phyloP scores from a whole-genome alignment of 2,329 filamentous ascomycete species.

The Furcasterigmium sp. region DNA sequence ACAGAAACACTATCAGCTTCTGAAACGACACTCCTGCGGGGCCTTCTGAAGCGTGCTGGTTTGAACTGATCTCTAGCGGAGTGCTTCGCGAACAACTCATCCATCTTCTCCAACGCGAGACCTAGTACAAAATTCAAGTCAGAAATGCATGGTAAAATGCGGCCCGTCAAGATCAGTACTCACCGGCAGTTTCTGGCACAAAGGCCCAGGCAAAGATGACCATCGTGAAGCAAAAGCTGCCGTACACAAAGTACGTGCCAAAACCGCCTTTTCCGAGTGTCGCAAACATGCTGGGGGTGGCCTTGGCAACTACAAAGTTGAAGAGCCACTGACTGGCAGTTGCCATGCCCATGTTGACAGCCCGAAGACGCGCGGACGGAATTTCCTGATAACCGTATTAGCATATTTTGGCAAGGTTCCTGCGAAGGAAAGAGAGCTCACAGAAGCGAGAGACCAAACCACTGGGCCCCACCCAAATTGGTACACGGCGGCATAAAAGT shows the following conservation, averaged over 20 bases:
- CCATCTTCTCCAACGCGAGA: conserved; percentile 58
- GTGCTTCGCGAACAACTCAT: conserved; percentile 63
- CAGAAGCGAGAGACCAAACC: neutral
- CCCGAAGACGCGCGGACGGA: conserved; percentile 59
- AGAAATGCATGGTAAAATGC: too few species aligned
- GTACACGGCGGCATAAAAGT: conserved; percentile 65
- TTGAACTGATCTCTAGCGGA: too few species aligned
- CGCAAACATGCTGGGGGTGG: conserved; percentile 56
- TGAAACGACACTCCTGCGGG: too few species aligned
- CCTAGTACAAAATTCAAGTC: too few species aligned
- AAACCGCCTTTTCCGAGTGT: too few species aligned
- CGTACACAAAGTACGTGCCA: conserved; percentile 66
- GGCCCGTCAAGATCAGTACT: too few species aligned
- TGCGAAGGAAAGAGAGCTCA: conserved; percentile 40
- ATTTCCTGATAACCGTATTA: too few species aligned
- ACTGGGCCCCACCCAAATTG: conserved; percentile 61
- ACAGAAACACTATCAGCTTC: too few species aligned
- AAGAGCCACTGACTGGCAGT: conserved; percentile 70
- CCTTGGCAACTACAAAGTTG: conserved; percentile 66
- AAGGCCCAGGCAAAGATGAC: conserved; percentile 62
- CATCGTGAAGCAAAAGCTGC: conserved; percentile 60
- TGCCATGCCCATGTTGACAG: conserved; percentile 62
- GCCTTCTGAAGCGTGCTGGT: too few species aligned
- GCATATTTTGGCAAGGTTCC: conserved; percentile 74
- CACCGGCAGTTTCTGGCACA: conserved; percentile 66